phyloP scores from a whole-genome alignment of 352 stramenopile genomes.

The Phytophthora crassamura region DNA sequence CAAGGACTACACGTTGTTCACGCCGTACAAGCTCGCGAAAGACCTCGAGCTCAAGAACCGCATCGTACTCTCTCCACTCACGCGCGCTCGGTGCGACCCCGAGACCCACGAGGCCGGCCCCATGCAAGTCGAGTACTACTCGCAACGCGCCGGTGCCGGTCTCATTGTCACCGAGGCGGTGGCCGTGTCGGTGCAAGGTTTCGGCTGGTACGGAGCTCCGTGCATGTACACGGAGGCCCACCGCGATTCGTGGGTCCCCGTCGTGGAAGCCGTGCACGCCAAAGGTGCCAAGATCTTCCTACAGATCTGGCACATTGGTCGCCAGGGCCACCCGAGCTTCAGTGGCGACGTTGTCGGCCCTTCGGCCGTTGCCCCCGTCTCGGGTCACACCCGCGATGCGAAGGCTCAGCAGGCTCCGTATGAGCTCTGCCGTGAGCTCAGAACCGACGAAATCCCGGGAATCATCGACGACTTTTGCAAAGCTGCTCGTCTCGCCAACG shows the following conservation, averaged over 20 bases:
- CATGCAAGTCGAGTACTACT: slow-evolving; percentile 55
- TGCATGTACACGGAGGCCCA: slow-evolving; percentile 58
- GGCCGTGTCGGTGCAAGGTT: slow-evolving; percentile 41
- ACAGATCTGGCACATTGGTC: slow-evolving; percentile 77
- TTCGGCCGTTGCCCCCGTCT: slow-evolving; percentile 38
- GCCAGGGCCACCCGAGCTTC: slow-evolving; percentile 48
- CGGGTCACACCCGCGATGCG: slow-evolving; percentile 32
- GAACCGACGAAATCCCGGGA: slow-evolving; percentile 67
- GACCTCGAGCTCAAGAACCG: slow-evolving; percentile 46
- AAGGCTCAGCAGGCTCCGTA: slow-evolving; percentile 38
- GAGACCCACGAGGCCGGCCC: slow-evolving; percentile 33
- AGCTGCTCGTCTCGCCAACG: slow-evolving; percentile 56
- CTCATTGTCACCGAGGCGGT: slow-evolving; percentile 42
- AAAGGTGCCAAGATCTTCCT: slow-evolving; percentile 59
- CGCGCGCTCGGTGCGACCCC: slow-evolving; percentile 29
- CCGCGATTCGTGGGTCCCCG: slow-evolving; percentile 42
- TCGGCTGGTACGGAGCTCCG: slow-evolving; percentile 49
- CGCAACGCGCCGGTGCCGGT: slow-evolving; percentile 30
- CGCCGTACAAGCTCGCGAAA: slow-evolving; percentile 37
- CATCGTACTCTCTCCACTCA: slow-evolving; percentile 50
- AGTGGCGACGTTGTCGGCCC: slow-evolving; percentile 48
- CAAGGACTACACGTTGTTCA: slow-evolving; percentile 46
- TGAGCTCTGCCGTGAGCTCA: slow-evolving; percentile 58
- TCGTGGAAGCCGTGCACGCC: slow-evolving; percentile 71
- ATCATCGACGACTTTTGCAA: slow-evolving; percentile 76